Evolutionary conservation across 352 stramenopile genomes (phyloP).

Genomic region (Nothophytophthora sp.): DNA sequence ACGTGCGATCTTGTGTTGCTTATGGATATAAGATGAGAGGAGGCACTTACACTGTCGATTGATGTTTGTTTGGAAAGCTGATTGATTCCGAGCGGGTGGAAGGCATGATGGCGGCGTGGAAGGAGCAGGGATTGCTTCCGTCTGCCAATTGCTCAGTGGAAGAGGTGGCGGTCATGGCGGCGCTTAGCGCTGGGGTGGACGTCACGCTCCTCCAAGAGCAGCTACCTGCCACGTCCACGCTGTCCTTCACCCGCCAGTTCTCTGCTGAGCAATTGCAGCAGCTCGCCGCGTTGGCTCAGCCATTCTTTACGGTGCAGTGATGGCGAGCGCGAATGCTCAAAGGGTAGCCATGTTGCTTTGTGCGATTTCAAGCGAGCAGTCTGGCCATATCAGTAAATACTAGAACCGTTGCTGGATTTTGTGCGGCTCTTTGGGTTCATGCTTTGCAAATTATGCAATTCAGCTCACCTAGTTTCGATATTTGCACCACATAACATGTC

Average conservation of each 20-base stretch:
- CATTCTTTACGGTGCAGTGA: slow-evolving; percentile 42
- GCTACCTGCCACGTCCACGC: slow-evolving; percentile 32
- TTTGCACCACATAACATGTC: background rate
- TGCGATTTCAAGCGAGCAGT: too few relatives aligned
- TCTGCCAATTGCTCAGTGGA: slow-evolving; percentile 35
- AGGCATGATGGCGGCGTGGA: slow-evolving; percentile 39
- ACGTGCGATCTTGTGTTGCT: background rate
- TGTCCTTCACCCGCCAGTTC: slow-evolving; percentile 39
- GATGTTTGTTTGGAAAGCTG: slow-evolving; percentile 30
- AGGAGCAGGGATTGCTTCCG: slow-evolving; percentile 25
- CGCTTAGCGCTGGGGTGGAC: slow-evolving; percentile 57
- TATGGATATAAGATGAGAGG: background rate
- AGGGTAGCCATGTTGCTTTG: background rate
- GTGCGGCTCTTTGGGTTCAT: too few relatives aligned
- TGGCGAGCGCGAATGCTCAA: slow-evolving; percentile 1
- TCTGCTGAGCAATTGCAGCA: slow-evolving; percentile 41
- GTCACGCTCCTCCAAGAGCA: slow-evolving; percentile 68
- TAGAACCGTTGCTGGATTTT: slow-evolving; percentile 16
- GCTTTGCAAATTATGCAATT: too few relatives aligned
- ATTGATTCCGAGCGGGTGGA: slow-evolving; percentile 48
- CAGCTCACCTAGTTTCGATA: too few relatives aligned
- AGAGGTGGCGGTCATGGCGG: slow-evolving; percentile 54
- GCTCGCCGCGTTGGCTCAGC: slow-evolving; percentile 24
- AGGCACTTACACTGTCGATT: slow-evolving; percentile 5
- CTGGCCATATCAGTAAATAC: too few relatives aligned